These are phyloP conservation scores for Seminavis robusta DNA, from an alignment of 108 stramenopile species.

Conservation along the genomic window DNA sequence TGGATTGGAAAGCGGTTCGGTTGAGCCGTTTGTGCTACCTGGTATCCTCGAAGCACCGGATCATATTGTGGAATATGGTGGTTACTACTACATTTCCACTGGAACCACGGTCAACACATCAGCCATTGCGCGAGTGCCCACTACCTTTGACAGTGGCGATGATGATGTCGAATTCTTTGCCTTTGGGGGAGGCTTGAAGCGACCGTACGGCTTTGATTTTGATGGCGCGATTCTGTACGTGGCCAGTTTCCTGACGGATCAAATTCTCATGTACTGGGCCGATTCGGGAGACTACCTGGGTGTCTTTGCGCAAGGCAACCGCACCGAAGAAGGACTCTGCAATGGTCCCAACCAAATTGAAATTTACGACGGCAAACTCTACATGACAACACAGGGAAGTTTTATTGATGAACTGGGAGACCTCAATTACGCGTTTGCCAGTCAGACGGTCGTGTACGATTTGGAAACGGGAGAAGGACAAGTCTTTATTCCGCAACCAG, in stretches of 20 bases:
- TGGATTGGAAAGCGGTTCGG: too few relatives aligned
- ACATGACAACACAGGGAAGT: slow-evolving; percentile 14
- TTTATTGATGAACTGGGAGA: not conserved
- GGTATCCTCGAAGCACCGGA: too few relatives aligned
- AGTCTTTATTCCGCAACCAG: slow-evolving; percentile 6
- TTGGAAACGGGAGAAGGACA: slow-evolving; percentile 6
- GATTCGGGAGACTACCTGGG: slow-evolving; percentile 7
- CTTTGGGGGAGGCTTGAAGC: not conserved
- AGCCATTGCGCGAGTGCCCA: slow-evolving; percentile 3
- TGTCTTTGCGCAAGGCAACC: slow-evolving; percentile 1
- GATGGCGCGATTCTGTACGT: slow-evolving; percentile 1
- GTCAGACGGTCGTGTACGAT: slow-evolving; percentile 12
- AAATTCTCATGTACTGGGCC: slow-evolving; percentile 1
- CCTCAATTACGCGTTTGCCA: not conserved
- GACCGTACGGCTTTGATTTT: slow-evolving; percentile 15
- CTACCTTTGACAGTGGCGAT: not conserved
- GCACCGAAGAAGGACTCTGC: slow-evolving; percentile 10
- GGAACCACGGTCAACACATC: slow-evolving; percentile 1
- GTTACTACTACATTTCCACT: slow-evolving; percentile 7
- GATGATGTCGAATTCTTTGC: not conserved
- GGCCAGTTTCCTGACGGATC: slow-evolving; percentile 12
- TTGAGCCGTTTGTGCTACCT: too few relatives aligned
- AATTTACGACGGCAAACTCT: slow-evolving; percentile 2
- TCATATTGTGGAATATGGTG: too few relatives aligned
- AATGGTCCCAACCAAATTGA: slow-evolving; percentile 12